Conservation (phyloP, 2,329 filamentous ascomycete genomes). For the Aotearoamyces nothofagi region DNA sequence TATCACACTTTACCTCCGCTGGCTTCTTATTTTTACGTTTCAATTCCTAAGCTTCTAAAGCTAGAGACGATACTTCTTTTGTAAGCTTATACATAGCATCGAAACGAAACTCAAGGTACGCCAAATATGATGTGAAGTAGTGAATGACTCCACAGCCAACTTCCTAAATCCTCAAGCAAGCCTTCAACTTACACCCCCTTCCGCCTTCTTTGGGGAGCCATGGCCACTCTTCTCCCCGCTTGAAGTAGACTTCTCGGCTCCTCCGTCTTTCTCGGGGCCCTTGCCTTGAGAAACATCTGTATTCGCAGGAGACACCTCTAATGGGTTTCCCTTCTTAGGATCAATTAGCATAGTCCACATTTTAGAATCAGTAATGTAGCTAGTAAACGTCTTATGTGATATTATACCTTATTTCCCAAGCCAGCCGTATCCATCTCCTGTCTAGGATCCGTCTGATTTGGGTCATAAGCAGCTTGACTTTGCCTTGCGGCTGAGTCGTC, state of each 20-base stretch:
- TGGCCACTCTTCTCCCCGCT: conserved; percentile 22
- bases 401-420: conserved; percentile 16
- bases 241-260: conserved; percentile 20
- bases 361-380: background rate
- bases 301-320: conserved; percentile 47
- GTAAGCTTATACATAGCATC: no score
- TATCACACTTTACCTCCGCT: no score
- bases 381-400: background rate
- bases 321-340: conserved; percentile 26
- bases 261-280: conserved; percentile 25
- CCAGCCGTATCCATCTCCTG: conserved; percentile 30
- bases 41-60: no score
- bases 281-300: conserved; percentile 36
- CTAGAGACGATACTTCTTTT: no score
- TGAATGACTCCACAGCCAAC: no score
- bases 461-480: conserved; percentile 52
- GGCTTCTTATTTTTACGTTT: no score
- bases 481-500: conserved; percentile 40
- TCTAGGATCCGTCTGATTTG: conserved; percentile 52
- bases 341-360: conserved; percentile 4
- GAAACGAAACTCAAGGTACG: no score
- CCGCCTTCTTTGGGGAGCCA: conserved; percentile 22
- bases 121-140: no score
- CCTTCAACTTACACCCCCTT: no score
- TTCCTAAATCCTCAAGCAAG: no score